Percentiles rank a stretch among this genome's conserved stretches.
phyloP scores from a whole-genome alignment of 2,329 filamentous ascomycete genomes.

The Calonectria hawksworthii region DNA sequence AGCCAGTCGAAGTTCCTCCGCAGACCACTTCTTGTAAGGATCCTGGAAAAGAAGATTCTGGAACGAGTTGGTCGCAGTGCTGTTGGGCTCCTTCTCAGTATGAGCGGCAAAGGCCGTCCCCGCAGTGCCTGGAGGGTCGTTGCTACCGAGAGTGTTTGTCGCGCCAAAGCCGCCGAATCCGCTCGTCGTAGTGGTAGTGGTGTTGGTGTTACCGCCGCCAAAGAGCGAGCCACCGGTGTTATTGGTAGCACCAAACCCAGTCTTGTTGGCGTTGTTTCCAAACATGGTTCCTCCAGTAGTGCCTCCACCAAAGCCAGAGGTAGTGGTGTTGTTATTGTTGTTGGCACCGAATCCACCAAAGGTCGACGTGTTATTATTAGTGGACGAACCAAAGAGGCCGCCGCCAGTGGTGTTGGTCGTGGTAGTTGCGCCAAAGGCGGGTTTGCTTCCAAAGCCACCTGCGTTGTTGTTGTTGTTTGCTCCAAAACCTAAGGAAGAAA shows the following conservation, averaged over 20 bases:
- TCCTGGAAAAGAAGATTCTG: slow-evolving; percentile 86
- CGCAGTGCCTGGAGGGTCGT: slow-evolving; percentile 78
- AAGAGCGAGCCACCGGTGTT: slow-evolving; percentile 62
- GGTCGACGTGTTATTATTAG: slow-evolving; percentile 54
- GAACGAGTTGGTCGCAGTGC: slow-evolving; percentile 72
- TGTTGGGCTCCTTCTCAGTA: slow-evolving; percentile 80
- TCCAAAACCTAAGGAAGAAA: slow-evolving; percentile 52
- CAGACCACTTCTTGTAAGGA: slow-evolving; percentile 89
- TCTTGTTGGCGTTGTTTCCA: slow-evolving; percentile 61
- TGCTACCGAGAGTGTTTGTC: slow-evolving; percentile 65
- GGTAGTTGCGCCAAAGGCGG: slow-evolving; percentile 66
- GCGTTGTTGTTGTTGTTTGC: slow-evolving; percentile 51
- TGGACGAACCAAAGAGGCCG: slow-evolving; percentile 61
- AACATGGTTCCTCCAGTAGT: slow-evolving; percentile 65
- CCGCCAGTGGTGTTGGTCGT: slow-evolving; percentile 57
- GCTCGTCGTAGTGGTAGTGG: slow-evolving; percentile 49
- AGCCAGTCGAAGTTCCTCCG: slow-evolving; percentile 85
- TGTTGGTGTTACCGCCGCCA: slow-evolving; percentile 52
- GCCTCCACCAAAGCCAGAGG: slow-evolving; percentile 57
- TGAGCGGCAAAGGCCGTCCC: slow-evolving; percentile 77
- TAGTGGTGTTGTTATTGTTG: slow-evolving; percentile 51
- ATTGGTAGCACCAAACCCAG: slow-evolving; percentile 62
- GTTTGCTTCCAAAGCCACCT: slow-evolving; percentile 60
- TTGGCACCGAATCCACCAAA: slow-evolving; percentile 59
- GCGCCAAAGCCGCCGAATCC: slow-evolving; percentile 59